These are phyloP conservation scores for Guadua angustifolia DNA, from an alignment of 176 grass and related monocot genomes.

Conservation along the genomic window DNA sequence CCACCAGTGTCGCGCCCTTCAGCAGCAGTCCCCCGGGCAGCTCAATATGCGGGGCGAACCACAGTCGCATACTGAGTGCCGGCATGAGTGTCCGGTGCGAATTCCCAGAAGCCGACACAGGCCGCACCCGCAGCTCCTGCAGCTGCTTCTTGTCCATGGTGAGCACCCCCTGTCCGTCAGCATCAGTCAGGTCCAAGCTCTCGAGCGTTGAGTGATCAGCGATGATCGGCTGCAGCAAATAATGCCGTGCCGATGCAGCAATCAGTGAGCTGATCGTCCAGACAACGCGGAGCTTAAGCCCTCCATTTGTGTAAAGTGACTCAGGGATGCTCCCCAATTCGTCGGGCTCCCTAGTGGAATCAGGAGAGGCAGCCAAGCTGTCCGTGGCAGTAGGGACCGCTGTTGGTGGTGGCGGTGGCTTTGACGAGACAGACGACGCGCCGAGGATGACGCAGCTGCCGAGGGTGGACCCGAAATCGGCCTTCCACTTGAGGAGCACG, in stretches of 20 bases:
- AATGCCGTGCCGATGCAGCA: constrained; percentile 86
- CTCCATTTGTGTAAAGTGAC: constrained; percentile 65
- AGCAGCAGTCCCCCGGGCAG: constrained; percentile 59
- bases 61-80: constrained; percentile 72
- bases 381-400: neutral
- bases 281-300: constrained; percentile 79
- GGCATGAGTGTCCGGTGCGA: constrained; percentile 82
- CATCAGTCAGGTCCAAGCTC: constrained; percentile 71
- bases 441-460: constrained; percentile 80
- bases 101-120: constrained; percentile 59
- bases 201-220: constrained; percentile 65
- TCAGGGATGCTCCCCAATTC: constrained; percentile 57
- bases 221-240: constrained; percentile 80
- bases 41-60: constrained; percentile 68
- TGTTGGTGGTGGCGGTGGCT: neutral
- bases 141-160: constrained; percentile 80
- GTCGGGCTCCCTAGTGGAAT: constrained; percentile 43
- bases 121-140: constrained; percentile 59
- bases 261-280: constrained; percentile 96
- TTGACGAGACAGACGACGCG: constrained; percentile 62
- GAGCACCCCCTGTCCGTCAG: constrained; percentile 77
- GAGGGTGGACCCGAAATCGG: constrained; percentile 80
- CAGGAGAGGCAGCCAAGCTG: neutral
- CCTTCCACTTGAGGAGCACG: constrained; percentile 89
- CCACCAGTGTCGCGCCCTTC: constrained; percentile 82